Evolutionary conservation across 2,329 filamentous ascomycete species (phyloP).

Genomic region (Escovopsis sp.): DNA sequence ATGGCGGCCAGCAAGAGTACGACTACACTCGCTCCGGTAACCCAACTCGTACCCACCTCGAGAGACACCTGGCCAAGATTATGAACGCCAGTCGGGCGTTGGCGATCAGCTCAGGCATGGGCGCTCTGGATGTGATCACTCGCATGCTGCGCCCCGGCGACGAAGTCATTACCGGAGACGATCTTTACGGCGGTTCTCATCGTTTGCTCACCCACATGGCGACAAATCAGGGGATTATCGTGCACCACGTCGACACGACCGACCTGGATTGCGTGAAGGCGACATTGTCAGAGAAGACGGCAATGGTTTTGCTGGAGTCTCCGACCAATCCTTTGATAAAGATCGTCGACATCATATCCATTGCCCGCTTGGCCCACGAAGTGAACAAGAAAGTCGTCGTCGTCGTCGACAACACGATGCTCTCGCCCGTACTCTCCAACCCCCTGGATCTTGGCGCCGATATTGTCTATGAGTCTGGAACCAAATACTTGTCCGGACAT

Average conservation of each 20-base stretch:
- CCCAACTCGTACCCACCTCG: constrained; percentile 87
- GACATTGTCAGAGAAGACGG: constrained; percentile 64
- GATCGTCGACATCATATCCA: constrained; percentile 78
- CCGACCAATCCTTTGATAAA: constrained; percentile 98
- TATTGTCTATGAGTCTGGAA: constrained; percentile 93
- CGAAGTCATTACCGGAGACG: constrained; percentile 93
- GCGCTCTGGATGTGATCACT: constrained; percentile 89
- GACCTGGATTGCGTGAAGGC: constrained; percentile 52
- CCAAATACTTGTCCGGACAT: constrained; percentile 94
- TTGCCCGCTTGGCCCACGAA: constrained; percentile 62
- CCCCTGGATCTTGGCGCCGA: constrained; percentile 90
- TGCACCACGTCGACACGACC: constrained; percentile 95
- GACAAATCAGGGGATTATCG: constrained; percentile 76
- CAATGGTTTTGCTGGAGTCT: constrained; percentile 91
- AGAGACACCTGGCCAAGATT: constrained; percentile 95
- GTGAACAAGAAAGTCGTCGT: constrained; percentile 69
- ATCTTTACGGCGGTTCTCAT: constrained; percentile 92
- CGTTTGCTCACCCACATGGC: constrained; percentile 84
- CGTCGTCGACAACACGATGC: constrained; percentile 96
- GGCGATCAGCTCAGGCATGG: constrained; percentile 94
- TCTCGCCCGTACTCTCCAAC: constrained; percentile 87
- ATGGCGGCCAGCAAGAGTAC: constrained; percentile 71
- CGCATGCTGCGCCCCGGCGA: constrained; percentile 81
- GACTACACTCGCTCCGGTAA: constrained; percentile 98
- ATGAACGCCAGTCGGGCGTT: constrained; percentile 89